phyloP scores from a whole-genome alignment of 108 stramenopile genomes.

The Parmales sp. region DNA sequence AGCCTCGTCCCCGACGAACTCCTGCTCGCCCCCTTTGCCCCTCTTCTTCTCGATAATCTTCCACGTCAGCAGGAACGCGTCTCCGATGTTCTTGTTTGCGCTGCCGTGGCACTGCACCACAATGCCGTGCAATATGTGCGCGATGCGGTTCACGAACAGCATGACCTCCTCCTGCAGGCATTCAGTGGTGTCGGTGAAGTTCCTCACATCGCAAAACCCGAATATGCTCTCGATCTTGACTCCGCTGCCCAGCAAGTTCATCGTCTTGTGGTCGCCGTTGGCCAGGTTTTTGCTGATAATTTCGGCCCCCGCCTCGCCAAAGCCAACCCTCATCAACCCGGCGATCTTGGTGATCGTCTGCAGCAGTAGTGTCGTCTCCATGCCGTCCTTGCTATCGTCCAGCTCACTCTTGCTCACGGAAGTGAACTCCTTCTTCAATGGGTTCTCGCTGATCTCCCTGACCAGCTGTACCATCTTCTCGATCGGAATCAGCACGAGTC shows the following conservation, averaged over 20 bases:
- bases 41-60: constrained; percentile 33
- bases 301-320: constrained; percentile 69
- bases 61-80: constrained; percentile 61
- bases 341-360: constrained; percentile 67
- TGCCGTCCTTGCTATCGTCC: constrained; percentile 26
- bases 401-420: background rate
- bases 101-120: constrained; percentile 40
- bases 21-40: constrained; percentile 20
- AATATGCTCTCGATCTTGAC: constrained; percentile 55
- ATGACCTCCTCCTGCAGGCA: constrained; percentile 72
- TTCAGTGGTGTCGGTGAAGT: constrained; percentile 69
- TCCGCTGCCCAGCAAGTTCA: constrained; percentile 43
- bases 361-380: constrained; percentile 60
- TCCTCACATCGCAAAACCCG: constrained; percentile 66
- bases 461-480: constrained; percentile 58
- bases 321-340: constrained; percentile 62
- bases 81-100: constrained; percentile 65
- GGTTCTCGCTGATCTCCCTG: constrained; percentile 43
- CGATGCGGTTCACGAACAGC: constrained; percentile 61
- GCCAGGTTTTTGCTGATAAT: constrained; percentile 64
- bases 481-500: constrained; percentile 62
- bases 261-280: constrained; percentile 18
- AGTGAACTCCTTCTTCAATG: constrained; percentile 32
- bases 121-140: constrained; percentile 46
- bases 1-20: constrained; percentile 39